These are phyloP conservation scores for Fallopia convolvulus DNA, from an alignment of 148 eudicot species.

Conservation along the genomic window DNA sequence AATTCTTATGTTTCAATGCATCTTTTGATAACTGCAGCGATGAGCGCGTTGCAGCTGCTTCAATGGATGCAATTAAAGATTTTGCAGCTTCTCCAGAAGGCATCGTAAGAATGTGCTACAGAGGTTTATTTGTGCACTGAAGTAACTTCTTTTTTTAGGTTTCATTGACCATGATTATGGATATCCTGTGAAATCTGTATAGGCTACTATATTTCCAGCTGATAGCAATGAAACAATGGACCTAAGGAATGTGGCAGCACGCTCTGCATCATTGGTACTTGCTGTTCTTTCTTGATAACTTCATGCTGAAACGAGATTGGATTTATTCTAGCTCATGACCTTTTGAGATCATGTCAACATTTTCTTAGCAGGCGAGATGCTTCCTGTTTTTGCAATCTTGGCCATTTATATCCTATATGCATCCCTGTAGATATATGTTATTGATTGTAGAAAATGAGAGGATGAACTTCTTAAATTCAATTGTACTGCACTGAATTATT, in stretches of 20 bases:
- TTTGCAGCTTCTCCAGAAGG: constrained; percentile 58
- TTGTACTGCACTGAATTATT: background rate
- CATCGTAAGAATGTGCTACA: constrained; percentile 39
- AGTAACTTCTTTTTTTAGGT: background rate
- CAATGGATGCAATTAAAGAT: constrained; percentile 63
- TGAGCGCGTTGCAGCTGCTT: constrained; percentile 73
- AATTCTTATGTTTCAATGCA: background rate
- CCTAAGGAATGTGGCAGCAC: constrained; percentile 50
- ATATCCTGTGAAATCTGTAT: constrained; percentile 10
- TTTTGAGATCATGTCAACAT: background rate
- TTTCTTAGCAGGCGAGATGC: background rate
- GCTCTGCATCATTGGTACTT: constrained; percentile 70
- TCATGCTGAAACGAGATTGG: background rate
- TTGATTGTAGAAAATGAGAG: background rate
- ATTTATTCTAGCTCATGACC: background rate
- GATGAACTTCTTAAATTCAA: background rate
- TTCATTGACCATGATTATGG: background rate
- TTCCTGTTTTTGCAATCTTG: background rate
- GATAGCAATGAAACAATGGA: constrained; percentile 46
- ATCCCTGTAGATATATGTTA: background rate
- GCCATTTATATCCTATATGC: background rate
- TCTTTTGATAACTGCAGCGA: constrained; percentile 34
- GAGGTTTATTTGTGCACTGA: background rate
- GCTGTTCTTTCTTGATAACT: background rate
- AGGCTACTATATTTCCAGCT: constrained; percentile 71